Evolutionary conservation across 495 filamentous ascomycete genomes (phyloP).

Genomic region (Aspergillus cristatus): DNA sequence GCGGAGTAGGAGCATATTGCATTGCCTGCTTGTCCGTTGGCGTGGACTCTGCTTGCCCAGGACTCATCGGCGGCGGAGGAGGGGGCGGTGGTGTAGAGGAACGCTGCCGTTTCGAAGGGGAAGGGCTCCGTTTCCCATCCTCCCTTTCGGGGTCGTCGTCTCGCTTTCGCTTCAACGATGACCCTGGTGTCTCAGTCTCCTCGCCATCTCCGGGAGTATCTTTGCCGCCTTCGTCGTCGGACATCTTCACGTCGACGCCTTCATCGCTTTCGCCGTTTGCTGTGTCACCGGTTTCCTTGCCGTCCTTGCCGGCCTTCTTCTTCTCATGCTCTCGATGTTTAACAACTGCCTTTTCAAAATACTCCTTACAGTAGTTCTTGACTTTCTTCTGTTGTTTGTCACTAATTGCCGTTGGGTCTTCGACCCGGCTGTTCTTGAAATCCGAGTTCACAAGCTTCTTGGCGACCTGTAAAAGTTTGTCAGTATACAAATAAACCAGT

Average conservation of each 20-base stretch:
- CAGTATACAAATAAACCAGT: too few species aligned
- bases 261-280: conserved; percentile 18
- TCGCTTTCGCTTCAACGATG: conserved; percentile 54
- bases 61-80: conserved; percentile 16
- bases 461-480: conserved; percentile 38
- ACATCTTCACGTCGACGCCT: conserved; percentile 40
- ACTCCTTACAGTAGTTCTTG: conserved; percentile 71
- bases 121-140: conserved; percentile 14
- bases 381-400: conserved; percentile 71
- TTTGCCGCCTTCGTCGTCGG: conserved; percentile 44
- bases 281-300: conserved; percentile 22
- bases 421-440: conserved; percentile 76
- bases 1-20: conserved; percentile 13
- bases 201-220: conserved; percentile 6
- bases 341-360: conserved; percentile 71
- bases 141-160: conserved; percentile 28
- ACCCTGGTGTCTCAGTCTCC: not conserved
- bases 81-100: conserved; percentile 32
- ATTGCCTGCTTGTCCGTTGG: conserved; percentile 7
- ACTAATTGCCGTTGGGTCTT: conserved; percentile 72
- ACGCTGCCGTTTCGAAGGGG: conserved; percentile 30
- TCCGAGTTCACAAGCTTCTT: conserved; percentile 85
- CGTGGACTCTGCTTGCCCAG: not conserved
- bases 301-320: conserved; percentile 46
- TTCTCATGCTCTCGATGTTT: conserved; percentile 66